Evolutionary conservation across 768 basidiomycete genomes (phyloP).

Genomic region (Podaxis sp.): DNA sequence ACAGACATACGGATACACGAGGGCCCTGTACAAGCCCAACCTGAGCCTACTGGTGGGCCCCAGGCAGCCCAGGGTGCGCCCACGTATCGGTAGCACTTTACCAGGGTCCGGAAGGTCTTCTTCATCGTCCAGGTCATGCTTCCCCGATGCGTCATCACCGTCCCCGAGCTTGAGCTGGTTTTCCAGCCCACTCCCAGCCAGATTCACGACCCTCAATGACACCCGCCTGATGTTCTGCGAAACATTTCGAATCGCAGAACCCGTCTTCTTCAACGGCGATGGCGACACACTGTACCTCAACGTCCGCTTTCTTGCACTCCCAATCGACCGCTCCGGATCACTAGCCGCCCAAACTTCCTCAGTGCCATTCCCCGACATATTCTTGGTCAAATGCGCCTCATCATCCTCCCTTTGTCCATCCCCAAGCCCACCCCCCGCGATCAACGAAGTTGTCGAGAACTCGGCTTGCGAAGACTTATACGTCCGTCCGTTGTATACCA

Average conservation of each 20-base stretch:
- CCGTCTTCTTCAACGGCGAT: conserved; percentile 63
- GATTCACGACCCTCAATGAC: conserved; percentile 80
- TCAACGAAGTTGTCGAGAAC: conserved; percentile 54
- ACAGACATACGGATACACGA: conserved; percentile 67
- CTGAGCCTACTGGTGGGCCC: conserved; percentile 69
- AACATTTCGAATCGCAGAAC: conserved; percentile 57
- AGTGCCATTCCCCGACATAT: conserved; percentile 40
- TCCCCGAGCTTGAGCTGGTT: conserved; percentile 58
- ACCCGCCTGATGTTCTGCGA: conserved; percentile 59
- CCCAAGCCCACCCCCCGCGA: conserved; percentile 33
- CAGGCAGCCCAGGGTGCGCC: conserved; percentile 76
- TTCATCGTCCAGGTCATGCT: conserved; percentile 35
- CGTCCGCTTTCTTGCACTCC: conserved; percentile 31
- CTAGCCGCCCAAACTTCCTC: conserved; percentile 29
- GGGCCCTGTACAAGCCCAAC: conserved; percentile 59
- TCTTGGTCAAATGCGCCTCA: conserved; percentile 54
- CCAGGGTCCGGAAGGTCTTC: conserved; percentile 41
- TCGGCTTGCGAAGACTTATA: conserved; percentile 46
- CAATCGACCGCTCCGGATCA: conserved; percentile 47
- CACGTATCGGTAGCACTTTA: conserved; percentile 58
- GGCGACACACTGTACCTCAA: conserved; percentile 53
- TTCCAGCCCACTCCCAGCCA: conserved; percentile 61
- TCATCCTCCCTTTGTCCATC: conserved; percentile 55
- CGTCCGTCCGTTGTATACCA: conserved; percentile 32
- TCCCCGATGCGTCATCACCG: conserved; percentile 35